A percentile compares a stretch with the other conserved stretches of the same genome.
phyloP scores from a whole-genome alignment of 2,329 filamentous ascomycete species.

The Calonectria pseudoturangicola region DNA sequence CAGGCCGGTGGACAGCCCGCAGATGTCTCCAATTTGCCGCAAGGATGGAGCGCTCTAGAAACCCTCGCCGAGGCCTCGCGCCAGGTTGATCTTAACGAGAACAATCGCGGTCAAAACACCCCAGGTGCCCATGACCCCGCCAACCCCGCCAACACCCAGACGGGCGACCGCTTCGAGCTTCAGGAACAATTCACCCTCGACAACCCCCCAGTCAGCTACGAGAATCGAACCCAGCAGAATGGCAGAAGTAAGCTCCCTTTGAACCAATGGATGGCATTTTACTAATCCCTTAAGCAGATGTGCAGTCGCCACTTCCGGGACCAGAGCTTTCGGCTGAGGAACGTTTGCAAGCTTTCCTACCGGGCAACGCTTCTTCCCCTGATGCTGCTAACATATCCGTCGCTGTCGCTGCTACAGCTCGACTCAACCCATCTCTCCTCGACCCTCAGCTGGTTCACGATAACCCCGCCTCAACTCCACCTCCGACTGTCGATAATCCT shows the following conservation, averaged over 20 bases:
- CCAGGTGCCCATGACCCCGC: slow-evolving; percentile 57
- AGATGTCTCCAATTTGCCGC: slow-evolving; percentile 63
- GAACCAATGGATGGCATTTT: background rate
- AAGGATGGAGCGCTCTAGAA: slow-evolving; percentile 87
- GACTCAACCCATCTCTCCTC: slow-evolving; percentile 72
- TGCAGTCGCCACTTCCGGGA: slow-evolving; percentile 53
- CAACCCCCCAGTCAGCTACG: slow-evolving; percentile 71
- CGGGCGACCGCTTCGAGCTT: slow-evolving; percentile 68
- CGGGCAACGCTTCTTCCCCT: slow-evolving; percentile 60
- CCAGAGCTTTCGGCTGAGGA: slow-evolving; percentile 68
- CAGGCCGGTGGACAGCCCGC: slow-evolving; percentile 56
- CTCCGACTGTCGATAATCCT: slow-evolving; percentile 52
- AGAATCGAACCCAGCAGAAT: slow-evolving; percentile 56
- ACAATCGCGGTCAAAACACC: slow-evolving; percentile 70
- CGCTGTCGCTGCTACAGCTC: slow-evolving; percentile 74
- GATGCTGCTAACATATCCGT: slow-evolving; percentile 72
- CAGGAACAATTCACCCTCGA: slow-evolving; percentile 77
- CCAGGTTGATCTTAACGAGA: slow-evolving; percentile 81
- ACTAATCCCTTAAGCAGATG: slow-evolving; percentile 46
- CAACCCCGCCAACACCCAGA: slow-evolving; percentile 50
- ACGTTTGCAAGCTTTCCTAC: slow-evolving; percentile 69
- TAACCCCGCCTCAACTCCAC: slow-evolving; percentile 56
- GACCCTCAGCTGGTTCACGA: slow-evolving; percentile 69
- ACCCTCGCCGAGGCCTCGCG: slow-evolving; percentile 92
- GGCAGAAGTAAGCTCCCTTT: slow-evolving; percentile 51